A percentile compares a stretch with the other conserved stretches of the same genome.
Conservation (phyloP, 225 moss, liverwort and hornwort genomes). For the Polytrichum formosum region DNA sequence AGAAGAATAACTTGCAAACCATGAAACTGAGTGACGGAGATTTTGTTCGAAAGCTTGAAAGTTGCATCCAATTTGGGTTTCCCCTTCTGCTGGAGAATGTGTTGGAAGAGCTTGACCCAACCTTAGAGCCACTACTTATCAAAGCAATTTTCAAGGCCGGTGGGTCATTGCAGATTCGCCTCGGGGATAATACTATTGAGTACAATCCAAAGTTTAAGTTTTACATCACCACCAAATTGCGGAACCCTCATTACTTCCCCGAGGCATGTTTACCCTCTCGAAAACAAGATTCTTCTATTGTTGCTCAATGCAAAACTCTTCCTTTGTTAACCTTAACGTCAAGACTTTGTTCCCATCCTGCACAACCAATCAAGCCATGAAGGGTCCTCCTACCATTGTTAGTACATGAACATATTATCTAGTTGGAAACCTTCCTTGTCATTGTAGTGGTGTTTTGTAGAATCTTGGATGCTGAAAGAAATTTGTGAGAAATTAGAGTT, state of each 20-base stretch:
- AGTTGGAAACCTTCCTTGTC: too few relatives aligned
- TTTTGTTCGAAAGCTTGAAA: conserved; percentile 74
- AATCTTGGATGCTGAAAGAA: too few relatives aligned
- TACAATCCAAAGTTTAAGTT: conserved; percentile 75
- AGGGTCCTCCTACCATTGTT: neutral
- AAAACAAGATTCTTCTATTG: too few relatives aligned
- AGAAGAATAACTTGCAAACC: conserved; percentile 50
- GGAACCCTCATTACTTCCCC: conserved; percentile 82
- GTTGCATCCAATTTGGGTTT: conserved; percentile 67
- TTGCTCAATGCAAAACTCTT: too few relatives aligned
- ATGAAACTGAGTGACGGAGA: conserved; percentile 71
- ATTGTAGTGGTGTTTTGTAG: too few relatives aligned
- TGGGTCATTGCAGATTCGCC: conserved; percentile 60
- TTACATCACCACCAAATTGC: conserved; percentile 77
- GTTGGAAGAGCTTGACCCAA: conserved; percentile 72
- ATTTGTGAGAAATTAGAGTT: too few relatives aligned
- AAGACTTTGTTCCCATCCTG: too few relatives aligned
- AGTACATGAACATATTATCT: too few relatives aligned
- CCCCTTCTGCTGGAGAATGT: conserved; percentile 79
- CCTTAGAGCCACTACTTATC: conserved; percentile 59
- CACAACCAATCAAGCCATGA: too few relatives aligned
- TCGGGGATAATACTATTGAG: conserved; percentile 63
- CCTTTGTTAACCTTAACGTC: too few relatives aligned
- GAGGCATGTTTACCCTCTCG: conserved; percentile 37
- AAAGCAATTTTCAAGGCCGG: conserved; percentile 65